phyloP scores from a whole-genome alignment of 805 yeast genomes.

The Vanderwaltozyma yarrowii region DNA sequence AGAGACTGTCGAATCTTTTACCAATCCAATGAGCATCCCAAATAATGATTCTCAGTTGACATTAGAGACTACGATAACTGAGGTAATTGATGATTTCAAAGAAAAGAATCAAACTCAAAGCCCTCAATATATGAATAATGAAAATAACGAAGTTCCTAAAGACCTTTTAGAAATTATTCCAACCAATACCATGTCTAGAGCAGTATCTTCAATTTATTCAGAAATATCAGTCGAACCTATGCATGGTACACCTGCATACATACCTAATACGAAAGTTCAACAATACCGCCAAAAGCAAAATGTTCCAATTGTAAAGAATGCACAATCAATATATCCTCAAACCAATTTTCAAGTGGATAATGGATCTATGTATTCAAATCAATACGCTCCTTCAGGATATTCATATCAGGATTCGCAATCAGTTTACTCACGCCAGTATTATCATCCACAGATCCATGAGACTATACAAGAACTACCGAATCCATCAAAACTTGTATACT shows the following conservation, averaged over 20 bases:
- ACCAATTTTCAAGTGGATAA: neutral
- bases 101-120: no score
- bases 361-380: no score
- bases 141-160: no score
- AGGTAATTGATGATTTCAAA: no score
- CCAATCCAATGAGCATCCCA: neutral
- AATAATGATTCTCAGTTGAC: constrained; percentile 2
- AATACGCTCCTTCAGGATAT: neutral
- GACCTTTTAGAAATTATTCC: no score
- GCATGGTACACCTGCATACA: neutral
- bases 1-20: neutral
- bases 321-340: neutral
- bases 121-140: no score
- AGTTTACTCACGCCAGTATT: constrained; percentile 14
- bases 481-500: constrained; percentile 29
- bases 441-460: constrained; percentile 28
- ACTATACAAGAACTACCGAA: constrained; percentile 32
- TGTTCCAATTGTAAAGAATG: neutral
- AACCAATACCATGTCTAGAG: constrained; percentile 9
- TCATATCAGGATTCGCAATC: neutral
- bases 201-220: constrained; percentile 42
- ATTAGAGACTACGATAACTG: neutral
- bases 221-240: constrained; percentile 22
- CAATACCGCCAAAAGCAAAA: neutral
- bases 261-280: constrained; percentile 1